Percentiles rank a stretch among this genome's conserved stretches.
Conservation (phyloP, 2,329 filamentous ascomycete species). For the Davidsoniella neocaledoniae region DNA sequence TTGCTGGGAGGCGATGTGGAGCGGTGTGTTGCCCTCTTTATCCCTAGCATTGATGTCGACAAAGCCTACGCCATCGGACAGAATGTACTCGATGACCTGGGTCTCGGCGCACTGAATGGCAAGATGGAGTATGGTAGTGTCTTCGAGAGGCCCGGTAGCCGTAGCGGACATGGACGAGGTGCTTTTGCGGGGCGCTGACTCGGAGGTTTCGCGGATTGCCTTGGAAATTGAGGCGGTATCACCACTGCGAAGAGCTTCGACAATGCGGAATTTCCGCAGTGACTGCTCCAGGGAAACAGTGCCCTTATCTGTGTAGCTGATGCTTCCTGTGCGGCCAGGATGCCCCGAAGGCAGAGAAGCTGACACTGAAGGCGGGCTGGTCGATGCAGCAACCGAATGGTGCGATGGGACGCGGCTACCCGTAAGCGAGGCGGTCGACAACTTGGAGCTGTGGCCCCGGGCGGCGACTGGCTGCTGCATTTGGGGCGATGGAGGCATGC, state of each 20-base stretch:
- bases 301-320: conserved; percentile 24
- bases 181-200: conserved; percentile 36
- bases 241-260: conserved; percentile 78
- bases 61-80: conserved; percentile 50
- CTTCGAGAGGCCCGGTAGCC: conserved; percentile 38
- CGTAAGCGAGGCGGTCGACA: conserved; percentile 27
- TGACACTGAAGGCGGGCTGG: conserved; percentile 20
- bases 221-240: conserved; percentile 83
- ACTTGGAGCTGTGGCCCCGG: conserved; percentile 29
- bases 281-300: conserved; percentile 65
- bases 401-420: conserved; percentile 26
- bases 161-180: conserved; percentile 34
- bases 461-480: conserved; percentile 12
- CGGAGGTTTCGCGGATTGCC: conserved; percentile 53
- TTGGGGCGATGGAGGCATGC: conserved; percentile 1
- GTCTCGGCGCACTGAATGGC: conserved; percentile 91
- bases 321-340: conserved; percentile 13
- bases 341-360: conserved; percentile 12
- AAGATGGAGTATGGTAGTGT: conserved; percentile 81
- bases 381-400: conserved; percentile 18
- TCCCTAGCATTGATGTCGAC: conserved; percentile 59
- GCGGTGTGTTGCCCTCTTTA: conserved; percentile 81
- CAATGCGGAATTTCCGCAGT: conserved; percentile 82
- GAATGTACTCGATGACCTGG: conserved; percentile 84
- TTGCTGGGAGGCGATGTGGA: conserved; percentile 74